Conservation (phyloP, 306 rosid genomes). For the Quercus dentata region DNA sequence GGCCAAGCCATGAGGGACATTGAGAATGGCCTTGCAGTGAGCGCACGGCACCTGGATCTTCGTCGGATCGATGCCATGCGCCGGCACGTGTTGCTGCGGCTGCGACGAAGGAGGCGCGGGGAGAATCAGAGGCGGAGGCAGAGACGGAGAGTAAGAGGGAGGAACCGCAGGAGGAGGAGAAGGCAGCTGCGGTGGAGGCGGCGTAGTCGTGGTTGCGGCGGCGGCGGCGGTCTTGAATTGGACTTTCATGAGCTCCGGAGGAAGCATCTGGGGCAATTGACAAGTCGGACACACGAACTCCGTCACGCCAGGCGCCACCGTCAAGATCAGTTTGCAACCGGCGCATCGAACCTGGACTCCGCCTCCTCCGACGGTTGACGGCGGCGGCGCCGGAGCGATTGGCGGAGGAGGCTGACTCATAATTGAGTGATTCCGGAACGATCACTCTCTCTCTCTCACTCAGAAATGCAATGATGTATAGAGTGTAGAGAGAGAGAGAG, state of each 20-base stretch:
- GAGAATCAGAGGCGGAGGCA: constrained; percentile 2
- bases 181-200: too few species aligned
- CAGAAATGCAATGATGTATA: not conserved
- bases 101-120: constrained; percentile 17
- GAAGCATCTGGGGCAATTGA: constrained; percentile 91
- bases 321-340: constrained; percentile 79
- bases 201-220: too few species aligned
- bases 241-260: constrained; percentile 89
- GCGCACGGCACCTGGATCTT: constrained; percentile 99
- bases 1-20: constrained; percentile 88
- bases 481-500: not conserved
- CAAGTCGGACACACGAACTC: constrained; percentile 85
- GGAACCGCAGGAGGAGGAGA: too few species aligned
- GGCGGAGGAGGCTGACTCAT: constrained; percentile 60
- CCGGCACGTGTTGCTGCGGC: constrained; percentile 42
- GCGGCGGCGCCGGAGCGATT: constrained; percentile 22
- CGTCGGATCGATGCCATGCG: constrained; percentile 92
- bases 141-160: too few species aligned
- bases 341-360: constrained; percentile 95
- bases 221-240: constrained; percentile 21
- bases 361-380: constrained; percentile 12
- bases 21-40: constrained; percentile 83
- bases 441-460: not conserved
- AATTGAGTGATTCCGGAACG: not conserved
- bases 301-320: constrained; percentile 66